Base-by-base conservation (phyloP, 2,329 filamentous ascomycete species). In the Colletotrichum sp. region DNA sequence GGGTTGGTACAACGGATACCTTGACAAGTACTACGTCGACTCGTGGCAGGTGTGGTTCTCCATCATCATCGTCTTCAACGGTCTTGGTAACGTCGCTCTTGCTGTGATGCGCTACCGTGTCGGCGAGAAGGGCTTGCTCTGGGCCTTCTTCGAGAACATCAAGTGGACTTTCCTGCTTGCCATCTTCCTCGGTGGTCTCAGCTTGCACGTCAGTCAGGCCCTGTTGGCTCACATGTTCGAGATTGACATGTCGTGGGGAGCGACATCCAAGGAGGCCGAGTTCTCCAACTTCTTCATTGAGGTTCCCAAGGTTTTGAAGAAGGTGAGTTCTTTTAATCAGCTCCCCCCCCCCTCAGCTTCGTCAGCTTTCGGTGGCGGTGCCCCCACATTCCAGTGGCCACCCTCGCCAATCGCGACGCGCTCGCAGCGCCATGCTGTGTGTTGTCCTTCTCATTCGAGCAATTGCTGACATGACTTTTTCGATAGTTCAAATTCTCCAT, bases 201-300 rank as follows among this genome's bases (percentile, higher is more conserved):
- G 92, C 2, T 89, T 97, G 43, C 94, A 97, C 84, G 90, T 98
- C 63, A 94, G 91, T 34, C 93, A 96, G 81, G 95, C 95, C 2
- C 86, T 98, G 38, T 84, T 97, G 59, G 89, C 92, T 6, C 95
- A 97, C 86, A 94, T 97, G 90, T 94, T 97, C 81, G 91, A 94
- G 84, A 91, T 96, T 80, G 90, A 97, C 83, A 96, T 97, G 93
- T 91, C 90, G 5, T 97, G 95, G 95, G 94, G 94, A 65, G 92
- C 94, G 2, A 97, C 95, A 0, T 90, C 92, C 54, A 97, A 97
- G 84, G 95, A 98, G 85, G 90, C 91, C 64, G 93, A 95, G 78
- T 92, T 93, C 79, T 93, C 93, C 31, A 94, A 95, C 83, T 97
- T 97, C 84, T 96, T 96, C 84, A 93, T 94, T 74, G 95, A 97